Base-by-base conservation (phyloP, 208 protist species). In the Trypanosoma lewisi region DNA sequence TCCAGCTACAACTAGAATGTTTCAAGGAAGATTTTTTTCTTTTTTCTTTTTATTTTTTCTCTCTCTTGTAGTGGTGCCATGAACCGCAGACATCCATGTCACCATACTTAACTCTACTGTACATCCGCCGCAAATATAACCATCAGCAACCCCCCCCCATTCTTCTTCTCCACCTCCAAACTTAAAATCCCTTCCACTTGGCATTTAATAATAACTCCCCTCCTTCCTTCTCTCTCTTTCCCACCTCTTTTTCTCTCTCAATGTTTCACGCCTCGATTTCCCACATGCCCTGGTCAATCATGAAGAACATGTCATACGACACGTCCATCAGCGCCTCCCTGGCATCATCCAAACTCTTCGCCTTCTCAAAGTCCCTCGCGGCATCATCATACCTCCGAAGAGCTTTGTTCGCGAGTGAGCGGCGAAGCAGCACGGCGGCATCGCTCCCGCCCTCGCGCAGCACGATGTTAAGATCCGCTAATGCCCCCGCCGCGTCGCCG, bases 291-390 rank as follows among this genome's bases (percentile, higher is more conserved):
- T 66, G 17, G 11, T 73, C 59, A 59, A 73, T 63, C 2, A 30
- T 33, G 54, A 73, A 73, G 28, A 73, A 57, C 14, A 57, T 50
- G 14, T 65, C 60, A 52, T 71, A 70, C 41, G 64, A 25, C 3
- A 70, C 42, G 3, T 11, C 12, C 8, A 25, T 34, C 7, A 77
- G 33, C 4, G 51, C 33, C 2, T 60, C 57, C 4, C 61, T 45
- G 8, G n/a, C 52, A 63, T 3, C 39, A 42, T 70, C 50, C 6
- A 91, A 50, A 21, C 67, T 27, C 28, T 75, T 70, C 1, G 89
- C 90, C 31, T 58, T 78, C 52, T 96, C 67, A 77, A 94, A 96
- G 63, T 97, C 94, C n/a, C 65, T 62, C 2, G 94, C 83, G 4
- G 91, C 84, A 17, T 78, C 84, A 0, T 88, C 81, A 56, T 94